A percentile compares a stretch with the other conserved stretches of the same genome.
Conservation (phyloP, 768 basidiomycete species). For the Trametes cinnabarina region DNA sequence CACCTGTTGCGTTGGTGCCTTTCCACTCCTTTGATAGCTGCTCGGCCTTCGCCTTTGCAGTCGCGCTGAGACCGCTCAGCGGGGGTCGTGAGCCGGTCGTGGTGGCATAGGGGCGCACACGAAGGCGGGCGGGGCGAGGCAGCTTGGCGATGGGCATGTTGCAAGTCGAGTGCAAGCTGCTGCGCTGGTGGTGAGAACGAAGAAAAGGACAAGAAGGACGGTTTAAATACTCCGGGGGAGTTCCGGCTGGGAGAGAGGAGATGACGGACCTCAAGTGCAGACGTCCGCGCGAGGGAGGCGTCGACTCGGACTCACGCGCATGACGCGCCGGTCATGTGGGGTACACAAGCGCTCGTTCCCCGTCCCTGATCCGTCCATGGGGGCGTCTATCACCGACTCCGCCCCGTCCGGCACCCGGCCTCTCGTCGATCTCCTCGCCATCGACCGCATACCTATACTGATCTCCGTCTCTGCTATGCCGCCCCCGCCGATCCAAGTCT, state of each 20-base stretch:
- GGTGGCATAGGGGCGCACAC: slow-evolving; percentile 25
- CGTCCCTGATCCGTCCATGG: slow-evolving; percentile 11
- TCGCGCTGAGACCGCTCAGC: slow-evolving; percentile 48
- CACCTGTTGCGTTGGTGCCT: slow-evolving; percentile 85
- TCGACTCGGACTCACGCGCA: slow-evolving; percentile 8
- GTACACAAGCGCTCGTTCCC: slow-evolving; percentile 5
- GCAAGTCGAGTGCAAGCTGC: background rate
- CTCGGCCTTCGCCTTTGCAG: slow-evolving; percentile 63
- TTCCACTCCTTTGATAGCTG: slow-evolving; percentile 75
- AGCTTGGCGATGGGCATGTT: slow-evolving; percentile 19
- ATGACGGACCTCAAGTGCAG: too few relatives aligned
- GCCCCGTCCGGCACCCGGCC: slow-evolving; percentile 1
- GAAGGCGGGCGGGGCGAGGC: slow-evolving; percentile 12
- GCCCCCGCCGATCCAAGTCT: slow-evolving; percentile 80
- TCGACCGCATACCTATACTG: too few relatives aligned
- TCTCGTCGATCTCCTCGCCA: background rate
- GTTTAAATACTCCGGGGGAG: background rate
- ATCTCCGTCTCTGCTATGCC: slow-evolving; percentile 48
- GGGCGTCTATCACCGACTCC: background rate
- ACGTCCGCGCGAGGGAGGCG: background rate
- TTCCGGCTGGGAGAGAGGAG: too few relatives aligned
- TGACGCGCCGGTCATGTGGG: slow-evolving; percentile 18
- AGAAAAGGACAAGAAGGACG: background rate
- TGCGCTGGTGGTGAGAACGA: background rate
- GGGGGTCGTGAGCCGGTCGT: slow-evolving; percentile 29